Percentiles rank a stretch among this genome's conserved stretches.
Conservation (phyloP, 257 asterid species). For the Scutellaria galericulata region DNA sequence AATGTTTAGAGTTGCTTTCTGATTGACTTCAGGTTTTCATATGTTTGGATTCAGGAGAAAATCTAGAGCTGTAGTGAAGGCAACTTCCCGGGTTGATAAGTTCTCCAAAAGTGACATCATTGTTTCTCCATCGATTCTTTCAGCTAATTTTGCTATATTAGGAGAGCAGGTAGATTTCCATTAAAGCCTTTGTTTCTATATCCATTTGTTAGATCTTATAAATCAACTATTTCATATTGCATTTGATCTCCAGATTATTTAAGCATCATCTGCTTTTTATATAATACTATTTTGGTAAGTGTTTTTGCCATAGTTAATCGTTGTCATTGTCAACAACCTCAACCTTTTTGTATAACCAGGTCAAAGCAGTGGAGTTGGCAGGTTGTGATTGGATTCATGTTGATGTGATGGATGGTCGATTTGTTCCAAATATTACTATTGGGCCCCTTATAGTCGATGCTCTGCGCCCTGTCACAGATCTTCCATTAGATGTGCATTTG, state of each 20-base stretch:
- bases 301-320: neutral
- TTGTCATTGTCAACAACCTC: constrained; percentile 21
- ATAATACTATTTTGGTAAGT: constrained; percentile 6
- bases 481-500: constrained; percentile 99
- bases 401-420: constrained; percentile 99
- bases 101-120: constrained; percentile 89
- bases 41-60: constrained; percentile 63
- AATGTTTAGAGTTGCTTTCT: constrained; percentile 24
- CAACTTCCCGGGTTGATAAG: constrained; percentile 88
- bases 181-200: constrained; percentile 11
- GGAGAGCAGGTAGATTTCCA: constrained; percentile 85
- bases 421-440: constrained; percentile 96
- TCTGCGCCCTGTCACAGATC: constrained; percentile 94
- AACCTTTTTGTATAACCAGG: constrained; percentile 52
- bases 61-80: constrained; percentile 68
- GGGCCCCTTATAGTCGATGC: constrained; percentile 96
- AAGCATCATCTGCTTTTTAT: constrained; percentile 7
- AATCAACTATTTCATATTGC: constrained; percentile 10
- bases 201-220: constrained; percentile 11
- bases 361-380: constrained; percentile 96
- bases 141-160: constrained; percentile 90
- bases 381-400: constrained; percentile 99
- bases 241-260: neutral
- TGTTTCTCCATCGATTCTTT: constrained; percentile 97
- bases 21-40: constrained; percentile 24